Percentiles rank a stretch among this genome's conserved stretches.
phyloP scores from a whole-genome alignment of 495 filamentous ascomycete genomes.

The Aspergillus saccharolyticus region DNA sequence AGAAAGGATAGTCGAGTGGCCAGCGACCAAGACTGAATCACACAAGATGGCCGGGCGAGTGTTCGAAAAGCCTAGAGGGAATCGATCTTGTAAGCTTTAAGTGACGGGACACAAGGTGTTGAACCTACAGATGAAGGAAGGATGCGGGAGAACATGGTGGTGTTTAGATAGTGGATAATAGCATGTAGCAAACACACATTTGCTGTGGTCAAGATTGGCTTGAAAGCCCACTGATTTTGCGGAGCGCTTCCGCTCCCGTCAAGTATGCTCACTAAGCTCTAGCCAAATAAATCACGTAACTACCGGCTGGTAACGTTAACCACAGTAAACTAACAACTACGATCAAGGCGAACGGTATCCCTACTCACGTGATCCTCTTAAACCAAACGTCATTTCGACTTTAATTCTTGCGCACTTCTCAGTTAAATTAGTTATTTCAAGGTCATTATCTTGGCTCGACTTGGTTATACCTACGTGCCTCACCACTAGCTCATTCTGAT shows the following conservation, averaged over 20 bases:
- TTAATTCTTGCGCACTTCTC: no score
- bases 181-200: not conserved
- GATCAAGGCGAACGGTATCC: no score
- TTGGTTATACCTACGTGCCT: no score
- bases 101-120: not conserved
- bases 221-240: not conserved
- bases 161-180: not conserved
- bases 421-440: no score
- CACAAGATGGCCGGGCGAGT: conserved; percentile 26
- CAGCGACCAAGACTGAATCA: conserved; percentile 23
- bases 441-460: no score
- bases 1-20: conserved; percentile 29
- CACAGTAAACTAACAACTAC: no score
- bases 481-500: no score
- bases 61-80: conserved; percentile 35
- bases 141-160: conserved; percentile 37
- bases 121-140: conserved; percentile 29
- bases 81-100: not conserved
- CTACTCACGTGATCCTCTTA: no score
- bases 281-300: not conserved
- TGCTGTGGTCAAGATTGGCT: not conserved
- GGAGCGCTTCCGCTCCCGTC: not conserved
- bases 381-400: no score
- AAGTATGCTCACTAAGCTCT: conserved; percentile 3
- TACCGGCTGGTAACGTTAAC: not conserved